Percentiles rank a stretch among this genome's conserved stretches.
Conservation (phyloP, 2,329 filamentous ascomycete genomes). For the Exserohilum turcica region DNA sequence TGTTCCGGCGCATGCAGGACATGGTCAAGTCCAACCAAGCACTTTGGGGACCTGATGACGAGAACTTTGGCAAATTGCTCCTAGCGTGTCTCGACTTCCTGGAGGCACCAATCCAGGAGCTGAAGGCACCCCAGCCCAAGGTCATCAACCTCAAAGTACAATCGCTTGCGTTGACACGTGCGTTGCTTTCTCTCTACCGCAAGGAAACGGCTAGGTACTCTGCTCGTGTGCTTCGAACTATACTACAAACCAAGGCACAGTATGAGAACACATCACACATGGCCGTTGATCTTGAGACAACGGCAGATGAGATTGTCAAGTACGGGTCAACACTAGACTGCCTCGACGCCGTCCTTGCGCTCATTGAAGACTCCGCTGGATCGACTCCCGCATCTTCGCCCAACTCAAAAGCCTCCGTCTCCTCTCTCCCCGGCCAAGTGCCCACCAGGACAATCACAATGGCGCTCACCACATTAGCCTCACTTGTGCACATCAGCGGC, state of each 20-base stretch:
- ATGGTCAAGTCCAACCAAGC: constrained; percentile 69
- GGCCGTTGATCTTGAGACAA: constrained; percentile 73
- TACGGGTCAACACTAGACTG: constrained; percentile 66
- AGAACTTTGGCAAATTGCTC: constrained; percentile 71
- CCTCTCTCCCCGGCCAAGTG: constrained; percentile 19
- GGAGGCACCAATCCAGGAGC: constrained; percentile 58
- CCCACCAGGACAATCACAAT: constrained; percentile 45
- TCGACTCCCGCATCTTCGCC: constrained; percentile 36
- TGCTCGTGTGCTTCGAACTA: constrained; percentile 67
- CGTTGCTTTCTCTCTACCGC: constrained; percentile 71
- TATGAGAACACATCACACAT: constrained; percentile 75
- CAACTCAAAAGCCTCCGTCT: constrained; percentile 42
- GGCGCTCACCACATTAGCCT: constrained; percentile 48
- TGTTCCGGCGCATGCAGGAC: constrained; percentile 77
- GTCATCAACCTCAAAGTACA: constrained; percentile 75
- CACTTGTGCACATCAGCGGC: constrained; percentile 42
- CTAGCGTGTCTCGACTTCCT: constrained; percentile 73
- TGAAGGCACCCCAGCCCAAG: constrained; percentile 65
- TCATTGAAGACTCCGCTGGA: constrained; percentile 41
- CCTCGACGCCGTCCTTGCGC: constrained; percentile 45
- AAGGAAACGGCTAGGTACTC: constrained; percentile 71
- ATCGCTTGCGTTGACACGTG: constrained; percentile 73
- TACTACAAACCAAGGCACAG: constrained; percentile 67
- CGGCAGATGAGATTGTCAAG: constrained; percentile 72
- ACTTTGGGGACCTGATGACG: constrained; percentile 68